Base-by-base conservation (phyloP, 164 flowering plant species). In the Dillenia suffruticosa region DNA sequence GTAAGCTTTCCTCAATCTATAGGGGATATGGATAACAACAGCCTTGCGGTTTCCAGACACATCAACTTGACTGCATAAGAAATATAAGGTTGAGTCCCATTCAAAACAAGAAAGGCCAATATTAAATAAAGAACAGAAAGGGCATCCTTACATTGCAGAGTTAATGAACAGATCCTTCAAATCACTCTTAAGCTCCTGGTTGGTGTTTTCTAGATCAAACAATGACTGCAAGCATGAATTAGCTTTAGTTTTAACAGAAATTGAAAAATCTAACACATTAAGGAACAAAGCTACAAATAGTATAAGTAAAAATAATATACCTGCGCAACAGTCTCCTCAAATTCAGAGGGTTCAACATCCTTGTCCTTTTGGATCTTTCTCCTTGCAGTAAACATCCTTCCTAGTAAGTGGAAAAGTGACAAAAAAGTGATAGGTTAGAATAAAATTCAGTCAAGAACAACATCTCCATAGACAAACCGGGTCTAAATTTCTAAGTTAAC, bases 21-120 rank as follows among this genome's bases (percentile, higher is more conserved):
- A 90, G 2, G 98, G 98, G 15, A 84, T 82, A 76, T 88, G 87
- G 66, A 92, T 72, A 45, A 92, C 91, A 63, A 92, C 80, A 54
- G 98, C 95, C 72, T 86, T 89, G 24, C 83, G 71, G 67, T 75
- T 76, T 32, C 92, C 88, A 71, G 91, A 70, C 46, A 89, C 86
- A 84, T 89, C 98, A 71, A 89, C 58, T 71, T 92, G 95, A 40
- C 97, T 91, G 83, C 76, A 79, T 13, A 0, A 22, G 32, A 58
- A 12, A 50, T 12, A 45, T 13, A 19, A 51, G 57, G 24, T 45
- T 9, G 3, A 58, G 8, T 49, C 24, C 16, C n/a, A 63, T 44
- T 6, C 14, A 48, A 15, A 58, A 5, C 12, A 17, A 47, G 45
- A 17, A 13, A 59, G 61, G n/a, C 9, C 44, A 13, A 52, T 0